Conservation (phyloP, 306 rosid species). For the Trichosanthes cucumerina region DNA sequence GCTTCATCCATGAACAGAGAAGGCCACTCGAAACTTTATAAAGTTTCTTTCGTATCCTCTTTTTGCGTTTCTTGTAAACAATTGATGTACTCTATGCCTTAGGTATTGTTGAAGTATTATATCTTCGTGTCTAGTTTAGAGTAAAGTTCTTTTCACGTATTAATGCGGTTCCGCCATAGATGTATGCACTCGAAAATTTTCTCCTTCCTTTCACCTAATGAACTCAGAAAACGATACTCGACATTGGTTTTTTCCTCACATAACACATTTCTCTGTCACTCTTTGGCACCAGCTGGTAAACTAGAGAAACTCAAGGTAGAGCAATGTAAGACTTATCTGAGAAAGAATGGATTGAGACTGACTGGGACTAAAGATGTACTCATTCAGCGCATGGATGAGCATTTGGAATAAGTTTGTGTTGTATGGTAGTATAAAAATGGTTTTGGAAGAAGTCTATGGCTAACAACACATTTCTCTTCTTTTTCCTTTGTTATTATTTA, state of each 20-base stretch:
- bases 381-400: conserved; percentile 64
- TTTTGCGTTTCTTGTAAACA: neutral
- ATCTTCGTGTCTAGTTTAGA: neutral
- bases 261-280: conserved; percentile 1
- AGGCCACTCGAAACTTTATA: too few relatives aligned
- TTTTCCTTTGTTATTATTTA: conserved; percentile 11
- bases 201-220: neutral
- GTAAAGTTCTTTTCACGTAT: neutral
- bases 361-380: conserved; percentile 67
- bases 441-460: neutral
- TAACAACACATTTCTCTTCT: conserved; percentile 1
- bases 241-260: neutral
- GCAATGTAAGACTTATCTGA: conserved; percentile 64
- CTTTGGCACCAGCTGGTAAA: conserved; percentile 33
- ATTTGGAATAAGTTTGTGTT: conserved; percentile 42
- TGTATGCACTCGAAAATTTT: neutral
- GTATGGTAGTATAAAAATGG: neutral
- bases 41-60: neutral
- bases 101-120: neutral
- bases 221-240: neutral
- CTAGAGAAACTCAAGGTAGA: conserved; percentile 63
- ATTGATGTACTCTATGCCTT: neutral
- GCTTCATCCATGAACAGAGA: too few relatives aligned
- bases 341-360: conserved; percentile 67
- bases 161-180: neutral